Base-by-base conservation (phyloP, 169 alveolate genomes). In the Eimeria zaria region DNA sequence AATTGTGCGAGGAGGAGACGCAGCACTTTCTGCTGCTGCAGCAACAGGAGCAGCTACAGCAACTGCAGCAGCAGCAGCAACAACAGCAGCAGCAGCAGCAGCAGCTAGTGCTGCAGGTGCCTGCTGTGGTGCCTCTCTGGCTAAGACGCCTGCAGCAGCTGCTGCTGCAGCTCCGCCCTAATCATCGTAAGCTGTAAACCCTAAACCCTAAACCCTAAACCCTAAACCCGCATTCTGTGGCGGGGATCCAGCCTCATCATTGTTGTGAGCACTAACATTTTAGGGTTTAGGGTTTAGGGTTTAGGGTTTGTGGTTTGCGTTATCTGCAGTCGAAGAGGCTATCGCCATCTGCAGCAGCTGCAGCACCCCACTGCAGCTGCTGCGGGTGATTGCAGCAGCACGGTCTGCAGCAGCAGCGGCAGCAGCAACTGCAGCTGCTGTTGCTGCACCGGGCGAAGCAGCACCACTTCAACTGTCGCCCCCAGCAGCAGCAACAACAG, bases 161-260 rank as follows among this genome's bases (percentile, higher is more conserved):
- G 80, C 80, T n/a, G 41, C 46, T n/a, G 80, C 80, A 11, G 39
- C 80, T 2, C 41, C 9, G 12, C 22, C 48, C 80, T 69, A 33
- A 39, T 4, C 51, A 11, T 69, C 24, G 46, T 22, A 30, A 6
- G 6, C 30, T 2, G 76, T 24, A 39, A 74, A 74, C 85, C 85
- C 58, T 74, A 41, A 74, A 74, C 84, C 85, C 85, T 74, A 22
- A 74, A 74, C 85, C 55, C 85, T 39, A 39, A 74, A 73, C 51
- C 73, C 73, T 62, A 62, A 62, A 62, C 73, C 73, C 73, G 20
- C 5, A 58, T 11, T 0, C 18, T 22, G 12, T 58, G 9, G 9
- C 4, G 16, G 16, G 16, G 55, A n/a, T n/a, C n/a, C 55, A 48
- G 55, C 55, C 55, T 48, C 55, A 48, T n/a, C n/a, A n/a, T n/a